Evolutionary conservation across 1,139 yeast species (phyloP), one percentile per base, ranked within the genome.

Genomic region (Hansenula sp.): DNA sequence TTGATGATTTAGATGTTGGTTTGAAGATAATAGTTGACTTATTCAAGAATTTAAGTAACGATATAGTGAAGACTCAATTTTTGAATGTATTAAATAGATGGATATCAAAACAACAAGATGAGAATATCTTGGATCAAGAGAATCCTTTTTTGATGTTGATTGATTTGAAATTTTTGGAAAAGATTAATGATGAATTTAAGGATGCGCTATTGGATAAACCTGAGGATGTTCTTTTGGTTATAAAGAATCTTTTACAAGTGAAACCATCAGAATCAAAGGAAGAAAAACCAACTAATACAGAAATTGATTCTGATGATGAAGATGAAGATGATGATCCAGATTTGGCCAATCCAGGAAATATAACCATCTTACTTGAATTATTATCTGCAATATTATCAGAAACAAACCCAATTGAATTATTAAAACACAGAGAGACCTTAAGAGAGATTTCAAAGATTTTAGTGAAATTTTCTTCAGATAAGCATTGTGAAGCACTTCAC

Each of bases 101-200:
- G 90, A 64, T 83, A 21, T 57, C 62, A 14, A 44, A 58, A 12
- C 45, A 51, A n/a, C 45, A 47, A 2, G 36, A 36, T 16, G 39
- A 44, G 6, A 47, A 44, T 29, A 19, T 44, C 36, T 17, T 36
- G 10, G 58, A 55, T 3, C 65, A 56, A 3, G 69, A 65, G 6
- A 71, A 75, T 45, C 85, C 89, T 7, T 72, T 82, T 42, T 53
- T 71, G 16, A 69, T 76, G 33, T 64, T 88, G 36, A 65, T 79
- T 7, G 82, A 84, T 55, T 66, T 86, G 44, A 75, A 83, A 44
- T 56, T 87, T 16, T 62, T 89, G 37, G 92, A 88, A 52, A 64
- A 66, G 17, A 61, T 87, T 33, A 77, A 81, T n/a, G 73, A 72
- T 14, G 69, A 69, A 24, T 82, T 83, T 50, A 82, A 77, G 45